phyloP scores from a whole-genome alignment of 2,329 filamentous ascomycete species.

The Talaromyces albobiverticillius region DNA sequence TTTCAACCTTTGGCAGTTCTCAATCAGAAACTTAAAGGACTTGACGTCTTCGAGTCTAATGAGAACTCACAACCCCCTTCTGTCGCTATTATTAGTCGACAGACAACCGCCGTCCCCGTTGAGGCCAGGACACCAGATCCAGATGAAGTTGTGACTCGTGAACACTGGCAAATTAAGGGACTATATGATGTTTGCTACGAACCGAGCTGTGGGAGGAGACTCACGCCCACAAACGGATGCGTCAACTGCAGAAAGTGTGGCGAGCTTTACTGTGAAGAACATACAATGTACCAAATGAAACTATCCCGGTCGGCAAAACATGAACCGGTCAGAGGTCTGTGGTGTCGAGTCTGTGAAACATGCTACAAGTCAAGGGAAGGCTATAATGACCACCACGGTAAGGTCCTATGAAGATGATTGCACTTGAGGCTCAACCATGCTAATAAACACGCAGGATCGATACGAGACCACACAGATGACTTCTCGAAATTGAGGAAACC shows the following conservation, averaged over 20 bases:
- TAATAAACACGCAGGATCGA: slow-evolving; percentile 46
- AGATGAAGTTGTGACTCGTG: slow-evolving; percentile 81
- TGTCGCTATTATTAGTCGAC: slow-evolving; percentile 36
- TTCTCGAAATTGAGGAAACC: slow-evolving; percentile 72
- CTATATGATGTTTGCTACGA: slow-evolving; percentile 81
- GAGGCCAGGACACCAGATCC: slow-evolving; percentile 60
- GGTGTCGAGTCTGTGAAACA: slow-evolving; percentile 97
- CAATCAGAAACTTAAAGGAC: slow-evolving; percentile 87
- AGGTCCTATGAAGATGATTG: neutral
- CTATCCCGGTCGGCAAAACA: slow-evolving; percentile 83
- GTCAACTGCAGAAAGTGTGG: slow-evolving; percentile 95
- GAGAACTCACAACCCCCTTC: slow-evolving; percentile 55
- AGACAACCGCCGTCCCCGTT: slow-evolving; percentile 23
- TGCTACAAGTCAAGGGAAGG: slow-evolving; percentile 96
- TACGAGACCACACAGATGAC: slow-evolving; percentile 67
- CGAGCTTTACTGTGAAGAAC: slow-evolving; percentile 89
- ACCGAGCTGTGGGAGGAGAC: slow-evolving; percentile 74
- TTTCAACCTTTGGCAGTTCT: slow-evolving; percentile 89
- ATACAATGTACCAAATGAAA: slow-evolving; percentile 99
- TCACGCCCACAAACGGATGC: slow-evolving; percentile 76
- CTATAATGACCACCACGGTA: slow-evolving; percentile 81
- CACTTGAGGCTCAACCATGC: neutral
- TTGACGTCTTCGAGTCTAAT: slow-evolving; percentile 94
- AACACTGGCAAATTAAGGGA: slow-evolving; percentile 81
- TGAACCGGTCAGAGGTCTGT: slow-evolving; percentile 84